Conservation (phyloP, 2,329 filamentous ascomycete species). For the Apiospora rasikravindrae region DNA sequence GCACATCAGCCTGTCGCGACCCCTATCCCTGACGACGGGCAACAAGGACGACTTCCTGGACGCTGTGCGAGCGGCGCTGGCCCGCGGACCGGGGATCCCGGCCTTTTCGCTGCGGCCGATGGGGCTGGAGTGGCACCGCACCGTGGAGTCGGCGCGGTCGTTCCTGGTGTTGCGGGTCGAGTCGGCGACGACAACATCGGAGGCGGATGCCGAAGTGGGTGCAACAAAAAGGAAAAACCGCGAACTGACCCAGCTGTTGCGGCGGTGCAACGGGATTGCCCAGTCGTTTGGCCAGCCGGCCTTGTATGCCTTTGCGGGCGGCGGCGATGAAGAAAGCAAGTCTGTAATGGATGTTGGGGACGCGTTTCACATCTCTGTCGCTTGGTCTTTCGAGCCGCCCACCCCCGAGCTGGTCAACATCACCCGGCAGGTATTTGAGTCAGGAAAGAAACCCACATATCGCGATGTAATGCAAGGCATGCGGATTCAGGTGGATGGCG, state of each 20-base stretch:
- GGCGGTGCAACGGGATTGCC: slow-evolving; percentile 69
- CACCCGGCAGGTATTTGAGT: slow-evolving; percentile 41
- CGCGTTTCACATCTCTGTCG: slow-evolving; percentile 88
- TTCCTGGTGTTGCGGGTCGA: slow-evolving; percentile 81
- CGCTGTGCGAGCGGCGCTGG: slow-evolving; percentile 65
- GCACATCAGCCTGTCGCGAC: slow-evolving; percentile 88
- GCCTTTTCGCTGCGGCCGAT: slow-evolving; percentile 47
- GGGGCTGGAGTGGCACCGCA: slow-evolving; percentile 56
- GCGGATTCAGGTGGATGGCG: slow-evolving; percentile 58
- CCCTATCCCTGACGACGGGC: slow-evolving; percentile 75
- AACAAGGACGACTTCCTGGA: slow-evolving; percentile 74
- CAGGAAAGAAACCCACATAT: slow-evolving; percentile 23
- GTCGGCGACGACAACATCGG: slow-evolving; percentile 46
- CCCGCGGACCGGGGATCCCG: slow-evolving; percentile 44
- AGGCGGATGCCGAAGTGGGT: slow-evolving; percentile 28
- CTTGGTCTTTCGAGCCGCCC: slow-evolving; percentile 73
- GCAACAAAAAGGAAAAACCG: slow-evolving; percentile 43
- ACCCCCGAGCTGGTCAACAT: slow-evolving; percentile 46
- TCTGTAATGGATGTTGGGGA: slow-evolving; percentile 36
- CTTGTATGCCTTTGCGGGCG: slow-evolving; percentile 62
- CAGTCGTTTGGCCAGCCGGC: slow-evolving; percentile 67
- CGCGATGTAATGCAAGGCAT: slow-evolving; percentile 44
- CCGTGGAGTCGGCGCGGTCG: slow-evolving; percentile 69
- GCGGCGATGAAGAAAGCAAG: slow-evolving; percentile 21
- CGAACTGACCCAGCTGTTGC: slow-evolving; percentile 66